Base-by-base conservation (phyloP, 345 rosid species). In the Aquilaria sinensis region DNA sequence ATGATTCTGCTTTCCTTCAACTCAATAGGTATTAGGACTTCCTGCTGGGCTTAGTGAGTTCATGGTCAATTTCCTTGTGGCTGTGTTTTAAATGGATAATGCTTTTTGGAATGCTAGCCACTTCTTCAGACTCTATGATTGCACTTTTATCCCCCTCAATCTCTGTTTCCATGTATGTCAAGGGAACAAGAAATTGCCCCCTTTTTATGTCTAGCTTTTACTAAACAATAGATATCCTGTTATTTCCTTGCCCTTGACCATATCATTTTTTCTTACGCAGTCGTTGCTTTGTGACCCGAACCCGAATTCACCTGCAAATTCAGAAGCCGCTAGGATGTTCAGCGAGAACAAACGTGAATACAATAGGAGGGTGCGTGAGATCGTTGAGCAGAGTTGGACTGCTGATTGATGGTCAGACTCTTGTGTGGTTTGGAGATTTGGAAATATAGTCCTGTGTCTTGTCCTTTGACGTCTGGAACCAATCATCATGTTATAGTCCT, bases 261-360 rank as follows among this genome's bases (percentile, higher is more conserved):
- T 45, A 2, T 53, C 59, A 37, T 54, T 33, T 10, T 57, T 13
- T 23, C 46, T 33, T 41, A 34, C 67, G 62, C 86, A 92, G 98
- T 93, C 98, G 2, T 69, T 93, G 76, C 96, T 93, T 14, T 90
- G 97, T 61, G 98, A 93, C 46, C 98, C 98, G 45, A 93, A 90
- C 73, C 96, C 98, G 6, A 90, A 88, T 69, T 93, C 98, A 15
- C 98, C 98, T 31, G 97, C 98, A 41, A 93, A 93, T 71, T 93
- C 98, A 16, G 98, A 93, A 82, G 98, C 98, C 63, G 98, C 97
- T 15, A 72, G 98, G 57, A 87, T 93, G 98, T 93, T 87, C 65
- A 90, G 96, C 2, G 96, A 88, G 78, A 90, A 86, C 78, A 90
- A 88, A 74, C 96, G 97, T 0, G 96, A 92, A 61, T 89, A 92